Conservation (phyloP, 140 eudicot genomes). For the Senecio squalidus region DNA sequence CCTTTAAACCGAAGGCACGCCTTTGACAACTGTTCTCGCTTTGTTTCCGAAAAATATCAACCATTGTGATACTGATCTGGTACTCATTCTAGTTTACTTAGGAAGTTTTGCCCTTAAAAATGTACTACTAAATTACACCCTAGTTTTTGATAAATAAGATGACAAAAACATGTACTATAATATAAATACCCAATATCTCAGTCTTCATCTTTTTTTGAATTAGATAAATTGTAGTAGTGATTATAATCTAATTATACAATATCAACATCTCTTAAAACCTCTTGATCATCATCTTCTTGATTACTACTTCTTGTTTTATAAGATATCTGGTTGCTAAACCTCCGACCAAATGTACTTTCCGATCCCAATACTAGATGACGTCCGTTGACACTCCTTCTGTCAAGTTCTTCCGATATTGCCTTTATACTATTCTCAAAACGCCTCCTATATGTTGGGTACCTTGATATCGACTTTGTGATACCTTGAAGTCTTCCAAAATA, state of each 20-base stretch:
- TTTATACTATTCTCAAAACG: slow-evolving; percentile 64
- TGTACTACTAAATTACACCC: too few species aligned
- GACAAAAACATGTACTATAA: not conserved
- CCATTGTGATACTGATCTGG: too few species aligned
- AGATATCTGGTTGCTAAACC: slow-evolving; percentile 58
- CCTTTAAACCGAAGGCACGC: too few species aligned
- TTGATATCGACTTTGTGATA: slow-evolving; percentile 74
- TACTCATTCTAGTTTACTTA: too few species aligned
- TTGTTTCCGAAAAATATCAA: too few species aligned
- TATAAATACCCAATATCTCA: not conserved
- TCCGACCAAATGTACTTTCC: slow-evolving; percentile 34
- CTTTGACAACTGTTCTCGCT: too few species aligned
- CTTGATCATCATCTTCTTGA: slow-evolving; percentile 42
- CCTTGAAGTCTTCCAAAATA: slow-evolving; percentile 57
- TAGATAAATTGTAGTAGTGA: not conserved
- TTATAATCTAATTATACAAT: slow-evolving; percentile 21
- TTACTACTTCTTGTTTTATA: slow-evolving; percentile 33
- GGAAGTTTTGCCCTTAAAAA: too few species aligned
- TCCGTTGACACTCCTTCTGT: slow-evolving; percentile 38
- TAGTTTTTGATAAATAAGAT: not conserved
- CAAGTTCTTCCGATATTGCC: slow-evolving; percentile 52
- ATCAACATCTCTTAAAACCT: slow-evolving; percentile 44
- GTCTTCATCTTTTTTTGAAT: not conserved
- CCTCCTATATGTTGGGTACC: slow-evolving; percentile 82
- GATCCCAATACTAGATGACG: slow-evolving; percentile 29